Evolutionary conservation across 805 yeast genomes (phyloP).

Genomic region (Saturnispora halmiae): DNA sequence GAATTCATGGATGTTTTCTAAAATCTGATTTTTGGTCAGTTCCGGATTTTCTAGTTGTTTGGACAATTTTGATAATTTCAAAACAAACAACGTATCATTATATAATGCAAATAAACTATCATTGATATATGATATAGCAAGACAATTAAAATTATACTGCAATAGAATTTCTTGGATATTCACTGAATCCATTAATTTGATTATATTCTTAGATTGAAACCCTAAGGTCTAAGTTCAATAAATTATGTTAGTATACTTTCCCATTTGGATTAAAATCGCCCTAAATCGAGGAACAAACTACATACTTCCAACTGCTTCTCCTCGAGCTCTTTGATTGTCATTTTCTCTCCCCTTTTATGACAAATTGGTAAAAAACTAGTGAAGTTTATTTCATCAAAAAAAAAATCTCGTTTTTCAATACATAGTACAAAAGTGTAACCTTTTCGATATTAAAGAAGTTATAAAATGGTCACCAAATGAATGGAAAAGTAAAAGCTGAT

Average conservation of each 20-base stretch:
- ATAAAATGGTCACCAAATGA: too few relatives aligned
- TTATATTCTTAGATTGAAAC: slow-evolving; percentile 21
- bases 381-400: too few relatives aligned
- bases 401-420: not conserved
- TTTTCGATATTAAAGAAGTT: too few relatives aligned
- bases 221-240: slow-evolving; percentile 28
- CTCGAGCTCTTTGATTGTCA: slow-evolving; percentile 13
- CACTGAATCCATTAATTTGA: slow-evolving; percentile 18
- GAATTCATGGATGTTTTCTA: not conserved
- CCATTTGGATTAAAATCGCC: too few relatives aligned
- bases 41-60: slow-evolving; percentile 13
- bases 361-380: not conserved
- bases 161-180: slow-evolving; percentile 4
- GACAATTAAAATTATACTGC: slow-evolving; percentile 11
- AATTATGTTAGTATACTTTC: slow-evolving; percentile 10
- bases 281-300: slow-evolving; percentile 3
- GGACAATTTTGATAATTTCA: slow-evolving; percentile 16
- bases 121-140: slow-evolving; percentile 18
- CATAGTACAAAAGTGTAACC: not conserved
- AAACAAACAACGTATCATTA: slow-evolving; percentile 15
- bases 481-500: too few relatives aligned
- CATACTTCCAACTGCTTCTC: slow-evolving; percentile 21
- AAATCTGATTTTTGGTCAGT: slow-evolving; percentile 10
- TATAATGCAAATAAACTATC: slow-evolving; percentile 19
- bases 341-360: not conserved